Evolutionary conservation across 176 grass and related monocot genomes (phyloP), one percentile per base, ranked within the genome.

Genomic region (Microstegium vimineum): DNA sequence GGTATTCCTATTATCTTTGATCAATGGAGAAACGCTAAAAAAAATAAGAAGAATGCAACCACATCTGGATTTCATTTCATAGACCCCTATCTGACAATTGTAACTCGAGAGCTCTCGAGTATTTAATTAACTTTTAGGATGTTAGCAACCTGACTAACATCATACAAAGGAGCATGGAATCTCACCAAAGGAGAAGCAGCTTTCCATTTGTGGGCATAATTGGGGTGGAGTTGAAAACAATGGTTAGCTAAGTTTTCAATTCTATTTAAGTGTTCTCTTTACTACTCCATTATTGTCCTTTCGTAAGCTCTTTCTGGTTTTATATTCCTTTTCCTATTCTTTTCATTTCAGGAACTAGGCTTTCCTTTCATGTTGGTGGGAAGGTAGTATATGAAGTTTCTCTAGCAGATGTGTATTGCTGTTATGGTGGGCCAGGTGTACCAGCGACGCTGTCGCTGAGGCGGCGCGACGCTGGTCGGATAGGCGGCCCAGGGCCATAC

Each of bases 301-400:
- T n/a, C n/a, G n/a, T 78, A n/a, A n/a, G n/a, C n/a, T n/a, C n/a
- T n/a, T n/a, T n/a, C n/a, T n/a, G n/a, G n/a, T n/a, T n/a, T n/a
- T n/a, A 56, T 22, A 67, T 89, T 17, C 2, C 5, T 57, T 43
- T 74, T 56, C 28, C 4, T 78, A 32, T 89, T 6, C 31, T 73
- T 81, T 85, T 8, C 46, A 71, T 90, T 86, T 34, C 77, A 94
- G 94, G 95, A 36, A 94, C 91, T 81, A 84, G 84, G 88, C 81
- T 97, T 84, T 93, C 88, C 33, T 97, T 97, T 72, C 86, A 92
- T 70, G 92, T 89, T 56, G 90, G 90, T 66, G 78, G 78, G 12
- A 89, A 94, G 62, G 92, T 94, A 86, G 92, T 88, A 89, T 94
- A 94, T 92, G 90, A 97, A 61, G 83, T n/a, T n/a, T 94, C 95